Base-by-base conservation (phyloP, 495 filamentous ascomycete species). In the Talaromyces borbonicus region DNA sequence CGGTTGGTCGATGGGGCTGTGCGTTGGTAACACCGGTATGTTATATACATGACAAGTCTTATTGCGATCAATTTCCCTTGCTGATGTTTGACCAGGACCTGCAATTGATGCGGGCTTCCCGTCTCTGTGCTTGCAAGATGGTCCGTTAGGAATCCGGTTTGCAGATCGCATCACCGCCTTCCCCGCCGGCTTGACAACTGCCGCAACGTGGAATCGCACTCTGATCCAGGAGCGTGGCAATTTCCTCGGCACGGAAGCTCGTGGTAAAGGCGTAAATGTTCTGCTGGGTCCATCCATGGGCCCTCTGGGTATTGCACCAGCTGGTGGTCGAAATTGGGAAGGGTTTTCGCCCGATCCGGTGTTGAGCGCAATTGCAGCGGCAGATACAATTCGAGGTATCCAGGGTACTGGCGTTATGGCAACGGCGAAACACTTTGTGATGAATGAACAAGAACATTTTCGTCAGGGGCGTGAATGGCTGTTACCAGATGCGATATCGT, bases 261-360 rank as follows among this genome's bases (percentile, higher is more conserved):
- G 79, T 38, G 60, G 73, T 2, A 80, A 80, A 54, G 88, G 86
- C 12, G 63, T 93, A 26, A 84, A 92, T 56, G 77, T 90, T 1
- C 55, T 90, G 11, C 71, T 94, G 1, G 86, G 85, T 0, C 84
- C 84, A 1, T 75, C 80, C 12, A 83, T 90, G 69, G 85, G 87
- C 5, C 79, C 84, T 9, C 50, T 88, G 8, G 92, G 90, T 5
- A 71, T 88, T 46, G 80, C 87, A 67, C 89, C 88, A 1, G 84
- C 80, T 15, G 90, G 89, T 24, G 90, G 90, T 8, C 70, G 90
- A 27, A 95, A 92, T 52, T 96, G 90, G 89, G 90, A 95, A 65
- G 83, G 83, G 0, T 88, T 92, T 50, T 83, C 82, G 8, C 62
- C 78, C 0, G 89, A 94, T 58, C 87, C 85, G 0, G 84, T 88